These are phyloP conservation scores for Diaporthe sp. DNA, from an alignment of 2,329 filamentous ascomycete genomes.

Conservation along the genomic window DNA sequence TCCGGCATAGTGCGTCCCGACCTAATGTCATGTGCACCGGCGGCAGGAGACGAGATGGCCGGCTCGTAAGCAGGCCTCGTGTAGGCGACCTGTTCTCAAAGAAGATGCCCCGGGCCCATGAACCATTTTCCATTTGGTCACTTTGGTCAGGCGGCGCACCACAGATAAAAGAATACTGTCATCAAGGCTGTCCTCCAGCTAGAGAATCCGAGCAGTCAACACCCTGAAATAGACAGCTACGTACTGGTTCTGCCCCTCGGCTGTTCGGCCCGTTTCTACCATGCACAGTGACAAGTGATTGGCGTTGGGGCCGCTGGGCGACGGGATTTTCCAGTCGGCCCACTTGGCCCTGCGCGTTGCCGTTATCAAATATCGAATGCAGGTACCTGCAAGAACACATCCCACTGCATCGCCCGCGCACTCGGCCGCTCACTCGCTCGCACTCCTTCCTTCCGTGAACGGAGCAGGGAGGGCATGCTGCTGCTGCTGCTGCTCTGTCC, in stretches of 20 bases:
- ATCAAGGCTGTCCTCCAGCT: neutral
- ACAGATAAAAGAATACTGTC: neutral
- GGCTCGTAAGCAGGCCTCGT: neutral
- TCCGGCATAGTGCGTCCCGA: neutral
- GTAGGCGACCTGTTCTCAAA: neutral
- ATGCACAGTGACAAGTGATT: slow-evolving; percentile 16
- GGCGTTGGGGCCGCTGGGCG: neutral
- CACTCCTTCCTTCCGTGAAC: neutral
- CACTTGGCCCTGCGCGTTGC: slow-evolving; percentile 8
- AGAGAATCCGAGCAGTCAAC: neutral
- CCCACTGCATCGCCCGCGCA: neutral
- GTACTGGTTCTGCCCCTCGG: neutral
- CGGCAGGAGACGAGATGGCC: neutral
- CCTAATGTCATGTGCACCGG: neutral
- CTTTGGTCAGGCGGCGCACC: neutral
- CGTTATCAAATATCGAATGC: slow-evolving; percentile 26
- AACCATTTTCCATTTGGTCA: neutral
- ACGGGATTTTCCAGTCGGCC: neutral
- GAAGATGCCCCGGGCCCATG: neutral
- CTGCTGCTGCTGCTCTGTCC: neutral
- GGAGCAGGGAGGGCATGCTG: neutral
- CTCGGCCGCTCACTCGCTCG: neutral
- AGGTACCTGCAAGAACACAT: slow-evolving; percentile 13
- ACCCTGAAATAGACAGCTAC: slow-evolving; percentile 17
- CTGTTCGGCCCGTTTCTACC: neutral